Base-by-base conservation (phyloP, 2,329 filamentous ascomycete species). In the Fusarium siculi region DNA sequence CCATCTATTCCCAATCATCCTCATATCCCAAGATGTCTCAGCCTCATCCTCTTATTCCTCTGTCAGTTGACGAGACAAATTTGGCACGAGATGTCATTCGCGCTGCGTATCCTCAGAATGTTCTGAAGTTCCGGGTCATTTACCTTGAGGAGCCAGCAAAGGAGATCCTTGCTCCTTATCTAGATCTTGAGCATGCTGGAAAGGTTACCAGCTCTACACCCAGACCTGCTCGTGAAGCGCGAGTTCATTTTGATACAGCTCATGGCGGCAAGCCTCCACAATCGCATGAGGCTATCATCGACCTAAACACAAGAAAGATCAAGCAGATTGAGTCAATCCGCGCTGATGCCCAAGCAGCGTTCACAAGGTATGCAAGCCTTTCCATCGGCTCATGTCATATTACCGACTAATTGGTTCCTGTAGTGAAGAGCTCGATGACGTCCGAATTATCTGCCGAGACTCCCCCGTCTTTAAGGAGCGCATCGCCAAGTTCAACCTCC, bases 401-500 rank as follows among this genome's bases (percentile, higher is more conserved):
- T 5, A 25, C 23, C 4, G 23, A 25, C 23, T 25, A 25, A 25
- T 25, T 25, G 23, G 23, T 25, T 25, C 23, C 23, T 25, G 23
- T 25, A 52, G 49, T 4, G 32, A 52, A 5, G 49, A 53, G 12
- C 32, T 53, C 0, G 49, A 53, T 6, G 49, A 53, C 0, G 49
- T 53, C 0, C 32, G 18, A 21, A 53, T 53, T 2, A 53, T 53
- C 18, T 53, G 49, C 7, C 32, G 18, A 21, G 32, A 53, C 18
- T 53, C 49, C 12, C 9, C 49, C 0, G 2, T 53, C 2, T 53
- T 53, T 12, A 53, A 53, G 5, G 32, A 53, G 18, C 49, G 49
- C 18, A 37, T 53, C 14, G 23, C 49, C 23, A 53, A 76, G 10
- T 61, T 82, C 11, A 63, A 74, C 49, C 66, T 82, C 0, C 77